Evolutionary conservation across 1,139 yeast species (phyloP).

Genomic region (Nematodospora anomalae): DNA sequence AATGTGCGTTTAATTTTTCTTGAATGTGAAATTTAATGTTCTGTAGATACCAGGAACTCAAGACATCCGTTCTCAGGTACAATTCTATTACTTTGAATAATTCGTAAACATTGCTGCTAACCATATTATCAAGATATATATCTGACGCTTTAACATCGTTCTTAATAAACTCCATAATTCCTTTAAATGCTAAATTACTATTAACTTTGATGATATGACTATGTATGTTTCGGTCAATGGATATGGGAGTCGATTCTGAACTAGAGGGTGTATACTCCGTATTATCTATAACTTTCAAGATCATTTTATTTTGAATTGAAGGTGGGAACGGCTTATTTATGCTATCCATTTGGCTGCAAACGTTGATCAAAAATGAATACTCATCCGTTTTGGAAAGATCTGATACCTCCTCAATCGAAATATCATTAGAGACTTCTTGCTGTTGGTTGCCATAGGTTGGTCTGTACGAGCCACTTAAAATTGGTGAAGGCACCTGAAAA

Average conservation of each 20-base stretch:
- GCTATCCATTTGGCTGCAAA: conserved; percentile 27
- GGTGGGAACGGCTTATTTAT: conserved; percentile 16
- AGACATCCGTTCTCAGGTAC: conserved; percentile 24
- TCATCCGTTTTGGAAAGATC: conserved; percentile 17
- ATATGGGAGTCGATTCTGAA: conserved; percentile 31
- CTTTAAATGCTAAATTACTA: conserved; percentile 29
- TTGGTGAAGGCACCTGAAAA: conserved; percentile 34
- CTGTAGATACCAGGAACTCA: conserved; percentile 26
- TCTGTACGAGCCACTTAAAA: conserved; percentile 31
- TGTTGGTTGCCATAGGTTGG: conserved; percentile 19
- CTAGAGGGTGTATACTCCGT: conserved; percentile 39
- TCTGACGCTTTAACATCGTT: conserved; percentile 36
- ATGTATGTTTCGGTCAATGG: conserved; percentile 17
- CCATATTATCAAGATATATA: conserved; percentile 29
- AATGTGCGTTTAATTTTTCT: conserved; percentile 5
- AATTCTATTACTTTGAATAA: conserved; percentile 34
- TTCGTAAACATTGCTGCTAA: conserved; percentile 39
- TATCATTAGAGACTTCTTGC: conserved; percentile 19
- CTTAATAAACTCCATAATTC: conserved; percentile 31
- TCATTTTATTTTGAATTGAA: conserved; percentile 22
- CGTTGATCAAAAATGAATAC: conserved; percentile 33
- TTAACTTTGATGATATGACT: conserved; percentile 38
- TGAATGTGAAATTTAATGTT: conserved; percentile 19
- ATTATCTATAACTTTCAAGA: conserved; percentile 43
- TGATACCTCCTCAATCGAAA: conserved; percentile 34